Conservation (phyloP, 2,329 filamentous ascomycete genomes). For the Sordariomycetes sp. region DNA sequence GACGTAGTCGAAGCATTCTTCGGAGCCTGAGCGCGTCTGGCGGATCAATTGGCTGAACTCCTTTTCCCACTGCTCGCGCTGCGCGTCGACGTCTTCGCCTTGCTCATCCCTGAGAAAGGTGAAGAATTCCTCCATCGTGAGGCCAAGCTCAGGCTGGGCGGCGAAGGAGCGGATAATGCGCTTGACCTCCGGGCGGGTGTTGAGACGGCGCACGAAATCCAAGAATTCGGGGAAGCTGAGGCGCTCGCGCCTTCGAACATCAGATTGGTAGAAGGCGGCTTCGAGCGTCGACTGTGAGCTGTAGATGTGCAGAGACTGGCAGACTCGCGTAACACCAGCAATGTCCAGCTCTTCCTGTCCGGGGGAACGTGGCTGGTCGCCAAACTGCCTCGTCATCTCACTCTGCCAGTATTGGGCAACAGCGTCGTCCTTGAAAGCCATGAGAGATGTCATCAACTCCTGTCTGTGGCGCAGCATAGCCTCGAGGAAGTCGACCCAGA, state of each 20-base stretch:
- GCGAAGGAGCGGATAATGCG: constrained; percentile 59
- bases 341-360: constrained; percentile 69
- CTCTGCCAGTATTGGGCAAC: constrained; percentile 78
- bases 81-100: constrained; percentile 62
- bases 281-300: constrained; percentile 67
- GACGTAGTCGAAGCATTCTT: constrained; percentile 28
- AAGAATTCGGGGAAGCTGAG: constrained; percentile 77
- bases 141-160: constrained; percentile 41
- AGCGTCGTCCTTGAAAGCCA: constrained; percentile 75
- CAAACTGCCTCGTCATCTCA: constrained; percentile 66
- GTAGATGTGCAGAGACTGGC: constrained; percentile 86
- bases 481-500: constrained; percentile 80
- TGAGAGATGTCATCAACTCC: constrained; percentile 81
- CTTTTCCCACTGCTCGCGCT: constrained; percentile 57
- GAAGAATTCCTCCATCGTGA: constrained; percentile 67
- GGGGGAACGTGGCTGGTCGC: constrained; percentile 33
- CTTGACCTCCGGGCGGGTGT: constrained; percentile 73
- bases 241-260: constrained; percentile 51
- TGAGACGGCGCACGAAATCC: constrained; percentile 73
- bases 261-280: constrained; percentile 65
- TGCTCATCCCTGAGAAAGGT: constrained; percentile 67
- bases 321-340: constrained; percentile 70
- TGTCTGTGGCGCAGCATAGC: constrained; percentile 79
- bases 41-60: constrained; percentile 64
- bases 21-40: constrained; percentile 34